Conservation (phyloP, 768 basidiomycete genomes). For the Boletellus ananiceps region DNA sequence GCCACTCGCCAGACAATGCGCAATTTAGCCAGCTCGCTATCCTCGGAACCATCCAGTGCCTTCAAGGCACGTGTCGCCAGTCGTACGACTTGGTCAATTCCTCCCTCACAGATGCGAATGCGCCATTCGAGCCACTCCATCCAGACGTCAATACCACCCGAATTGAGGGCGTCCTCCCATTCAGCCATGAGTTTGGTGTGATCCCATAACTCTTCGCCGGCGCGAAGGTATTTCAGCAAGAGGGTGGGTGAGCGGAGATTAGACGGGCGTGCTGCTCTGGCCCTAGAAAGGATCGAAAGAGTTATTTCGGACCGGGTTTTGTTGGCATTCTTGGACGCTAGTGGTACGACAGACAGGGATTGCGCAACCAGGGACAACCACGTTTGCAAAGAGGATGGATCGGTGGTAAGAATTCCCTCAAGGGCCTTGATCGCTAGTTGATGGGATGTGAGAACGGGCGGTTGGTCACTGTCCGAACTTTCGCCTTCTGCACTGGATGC, state of each 20-base stretch:
- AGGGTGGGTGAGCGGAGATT: slow-evolving; percentile 49
- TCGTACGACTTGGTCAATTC: slow-evolving; percentile 49
- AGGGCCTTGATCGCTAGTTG: slow-evolving; percentile 57
- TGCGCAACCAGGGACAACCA: slow-evolving; percentile 67
- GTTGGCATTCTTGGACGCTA: slow-evolving; percentile 61
- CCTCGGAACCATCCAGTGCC: slow-evolving; percentile 37
- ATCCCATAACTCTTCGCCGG: slow-evolving; percentile 71
- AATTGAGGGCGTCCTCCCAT: slow-evolving; percentile 63
- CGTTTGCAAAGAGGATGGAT: slow-evolving; percentile 49
- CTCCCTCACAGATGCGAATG: slow-evolving; percentile 43
- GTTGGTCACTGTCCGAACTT: slow-evolving; percentile 34
- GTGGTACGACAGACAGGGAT: slow-evolving; percentile 57
- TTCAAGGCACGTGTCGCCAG: slow-evolving; percentile 47
- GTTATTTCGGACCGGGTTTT: slow-evolving; percentile 69
- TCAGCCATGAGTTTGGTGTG: slow-evolving; percentile 50
- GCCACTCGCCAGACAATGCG: slow-evolving; percentile 71
- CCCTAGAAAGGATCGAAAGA: slow-evolving; percentile 61
- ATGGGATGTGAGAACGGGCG: slow-evolving; percentile 42
- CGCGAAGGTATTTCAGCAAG: slow-evolving; percentile 60
- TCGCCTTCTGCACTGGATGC: slow-evolving; percentile 28
- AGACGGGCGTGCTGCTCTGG: slow-evolving; percentile 49
- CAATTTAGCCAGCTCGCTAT: slow-evolving; percentile 50
- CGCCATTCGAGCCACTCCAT: slow-evolving; percentile 81
- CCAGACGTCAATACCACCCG: slow-evolving; percentile 57
- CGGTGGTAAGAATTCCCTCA: slow-evolving; percentile 46